These are phyloP conservation scores for Sonneratia alba DNA, from an alignment of 345 rosid species.

Conservation along the genomic window DNA sequence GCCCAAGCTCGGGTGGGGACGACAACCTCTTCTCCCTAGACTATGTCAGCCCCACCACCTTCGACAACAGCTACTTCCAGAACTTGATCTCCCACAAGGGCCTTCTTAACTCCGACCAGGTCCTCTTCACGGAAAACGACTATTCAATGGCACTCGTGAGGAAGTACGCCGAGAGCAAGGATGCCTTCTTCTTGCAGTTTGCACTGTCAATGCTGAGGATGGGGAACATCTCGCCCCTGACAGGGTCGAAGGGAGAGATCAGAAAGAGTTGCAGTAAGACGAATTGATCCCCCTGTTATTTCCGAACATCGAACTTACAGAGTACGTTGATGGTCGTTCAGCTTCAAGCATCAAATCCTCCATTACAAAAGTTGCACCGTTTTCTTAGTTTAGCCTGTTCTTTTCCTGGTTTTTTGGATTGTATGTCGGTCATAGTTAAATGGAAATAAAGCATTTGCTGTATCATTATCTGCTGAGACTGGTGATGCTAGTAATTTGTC, in stretches of 20 bases:
- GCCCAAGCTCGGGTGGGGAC: slow-evolving; percentile 60
- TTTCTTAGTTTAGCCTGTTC: not conserved
- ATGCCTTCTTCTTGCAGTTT: slow-evolving; percentile 60
- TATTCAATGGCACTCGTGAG: slow-evolving; percentile 62
- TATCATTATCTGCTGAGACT: not conserved
- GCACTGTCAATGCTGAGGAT: slow-evolving; percentile 74
- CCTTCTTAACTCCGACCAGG: slow-evolving; percentile 66
- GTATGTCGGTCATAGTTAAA: not conserved
- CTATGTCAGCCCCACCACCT: slow-evolving; percentile 12
- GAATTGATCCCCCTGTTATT: slow-evolving; percentile 11
- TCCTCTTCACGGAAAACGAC: slow-evolving; percentile 43
- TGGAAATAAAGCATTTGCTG: not conserved
- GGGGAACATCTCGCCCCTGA: slow-evolving; percentile 77
- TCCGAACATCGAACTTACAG: not conserved
- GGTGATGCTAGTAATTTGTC: not conserved
- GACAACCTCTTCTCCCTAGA: slow-evolving; percentile 55
- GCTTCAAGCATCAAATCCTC: too few relatives aligned
- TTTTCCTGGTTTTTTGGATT: not conserved
- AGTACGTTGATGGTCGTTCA: not conserved
- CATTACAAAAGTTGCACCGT: too few relatives aligned
- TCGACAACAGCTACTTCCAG: slow-evolving; percentile 83
- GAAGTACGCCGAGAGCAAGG: slow-evolving; percentile 55
- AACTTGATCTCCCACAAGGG: slow-evolving; percentile 61
- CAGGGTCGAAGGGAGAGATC: slow-evolving; percentile 70
- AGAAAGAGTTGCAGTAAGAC: slow-evolving; percentile 67